Evolutionary conservation across 768 basidiomycete species (phyloP).

Genomic region (Mycena sanguinolenta): DNA sequence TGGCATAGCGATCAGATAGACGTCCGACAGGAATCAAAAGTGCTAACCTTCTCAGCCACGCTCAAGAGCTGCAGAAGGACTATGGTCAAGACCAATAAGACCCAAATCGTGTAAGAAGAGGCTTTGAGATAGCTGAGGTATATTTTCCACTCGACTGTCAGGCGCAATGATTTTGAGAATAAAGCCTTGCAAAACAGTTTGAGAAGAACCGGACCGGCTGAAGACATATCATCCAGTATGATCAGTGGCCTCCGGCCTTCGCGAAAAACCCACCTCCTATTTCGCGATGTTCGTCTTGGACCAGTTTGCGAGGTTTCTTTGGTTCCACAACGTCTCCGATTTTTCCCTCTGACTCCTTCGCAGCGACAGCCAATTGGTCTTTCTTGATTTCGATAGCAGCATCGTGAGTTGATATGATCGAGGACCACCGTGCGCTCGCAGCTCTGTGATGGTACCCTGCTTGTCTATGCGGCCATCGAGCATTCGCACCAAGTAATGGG

Average conservation of each 20-base stretch:
- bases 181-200: too few relatives aligned
- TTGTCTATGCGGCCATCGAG: constrained; percentile 86
- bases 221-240: too few relatives aligned
- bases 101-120: constrained; percentile 83
- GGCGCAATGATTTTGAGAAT: too few relatives aligned
- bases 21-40: background rate
- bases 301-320: constrained; percentile 79
- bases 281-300: constrained; percentile 88
- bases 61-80: constrained; percentile 53
- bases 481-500: constrained; percentile 82
- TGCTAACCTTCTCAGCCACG: constrained; percentile 49
- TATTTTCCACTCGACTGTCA: constrained; percentile 77
- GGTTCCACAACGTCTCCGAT: constrained; percentile 39
- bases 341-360: constrained; percentile 42
- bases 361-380: constrained; percentile 58
- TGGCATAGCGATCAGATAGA: background rate
- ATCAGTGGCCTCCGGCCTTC: too few relatives aligned
- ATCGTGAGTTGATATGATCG: constrained; percentile 70
- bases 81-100: constrained; percentile 63
- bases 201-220: too few relatives aligned
- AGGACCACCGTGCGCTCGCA: constrained; percentile 73
- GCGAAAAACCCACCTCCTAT: constrained; percentile 54
- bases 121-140: constrained; percentile 80
- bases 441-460: constrained; percentile 76
- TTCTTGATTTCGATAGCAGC: constrained; percentile 64